A percentile compares a stretch with the other conserved stretches of the same genome.
phyloP scores from a whole-genome alignment of 2,329 filamentous ascomycete genomes.

The Ophiocordyceps sinensis region DNA sequence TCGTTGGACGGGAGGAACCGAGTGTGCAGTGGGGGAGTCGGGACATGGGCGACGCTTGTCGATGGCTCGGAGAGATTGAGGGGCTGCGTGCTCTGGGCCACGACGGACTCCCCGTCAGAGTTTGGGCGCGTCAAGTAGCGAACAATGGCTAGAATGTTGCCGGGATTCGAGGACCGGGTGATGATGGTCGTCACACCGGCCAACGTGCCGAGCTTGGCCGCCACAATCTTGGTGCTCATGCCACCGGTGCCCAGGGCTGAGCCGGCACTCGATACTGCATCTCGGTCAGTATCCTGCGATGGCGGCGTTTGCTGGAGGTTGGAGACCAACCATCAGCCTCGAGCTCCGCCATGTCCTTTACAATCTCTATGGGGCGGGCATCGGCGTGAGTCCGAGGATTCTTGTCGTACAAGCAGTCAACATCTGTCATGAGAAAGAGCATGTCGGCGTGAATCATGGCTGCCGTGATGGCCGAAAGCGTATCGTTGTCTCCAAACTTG shows the following conservation, averaged over 20 bases:
- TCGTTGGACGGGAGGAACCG: constrained; percentile 75
- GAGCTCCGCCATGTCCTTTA: constrained; percentile 72
- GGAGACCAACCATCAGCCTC: constrained; percentile 55
- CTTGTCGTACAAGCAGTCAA: constrained; percentile 93
- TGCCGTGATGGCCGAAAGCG: constrained; percentile 86
- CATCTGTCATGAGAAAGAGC: constrained; percentile 96
- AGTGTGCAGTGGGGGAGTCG: constrained; percentile 55
- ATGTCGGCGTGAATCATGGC: constrained; percentile 96
- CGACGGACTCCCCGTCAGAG: constrained; percentile 13
- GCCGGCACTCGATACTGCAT: constrained; percentile 67
- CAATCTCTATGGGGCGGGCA: constrained; percentile 79
- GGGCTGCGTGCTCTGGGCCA: constrained; percentile 28
- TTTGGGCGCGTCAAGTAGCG: constrained; percentile 40
- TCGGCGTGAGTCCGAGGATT: constrained; percentile 79
- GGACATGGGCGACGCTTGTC: constrained; percentile 8
- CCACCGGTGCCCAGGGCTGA: constrained; percentile 85
- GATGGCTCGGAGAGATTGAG: constrained; percentile 17
- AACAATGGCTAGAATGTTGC: constrained; percentile 81
- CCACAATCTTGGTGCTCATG: constrained; percentile 96
- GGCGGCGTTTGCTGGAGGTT: neutral
- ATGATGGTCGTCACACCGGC: constrained; percentile 94
- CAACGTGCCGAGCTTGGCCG: constrained; percentile 79
- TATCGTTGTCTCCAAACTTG: constrained; percentile 99
- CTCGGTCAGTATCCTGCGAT: constrained; percentile 6
- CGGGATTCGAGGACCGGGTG: constrained; percentile 82